These are phyloP conservation scores for Arxiozyma telluris DNA, from an alignment of 1,139 yeast species.

Conservation along the genomic window DNA sequence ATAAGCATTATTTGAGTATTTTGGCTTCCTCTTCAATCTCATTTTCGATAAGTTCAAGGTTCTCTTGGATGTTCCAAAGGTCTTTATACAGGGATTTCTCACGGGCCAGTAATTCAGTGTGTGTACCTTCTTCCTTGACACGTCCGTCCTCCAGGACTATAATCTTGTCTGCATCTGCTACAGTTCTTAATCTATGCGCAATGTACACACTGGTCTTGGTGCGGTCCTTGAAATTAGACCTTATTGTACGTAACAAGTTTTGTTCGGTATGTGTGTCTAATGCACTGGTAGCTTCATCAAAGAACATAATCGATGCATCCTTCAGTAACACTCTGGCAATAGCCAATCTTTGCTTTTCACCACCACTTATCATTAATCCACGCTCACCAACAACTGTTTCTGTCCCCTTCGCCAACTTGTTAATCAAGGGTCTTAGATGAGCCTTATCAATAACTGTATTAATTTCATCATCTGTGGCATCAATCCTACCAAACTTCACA, in stretches of 20 bases:
- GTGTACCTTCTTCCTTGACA: constrained; percentile 85
- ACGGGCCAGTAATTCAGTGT: constrained; percentile 46
- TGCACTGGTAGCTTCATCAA: constrained; percentile 96
- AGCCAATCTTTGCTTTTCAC: constrained; percentile 93
- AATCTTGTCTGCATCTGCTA: constrained; percentile 90
- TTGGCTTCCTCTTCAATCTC: constrained; percentile 12
- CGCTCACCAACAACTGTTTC: constrained; percentile 94
- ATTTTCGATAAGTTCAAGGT: constrained; percentile 44
- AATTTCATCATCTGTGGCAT: constrained; percentile 69
- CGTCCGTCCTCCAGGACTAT: constrained; percentile 73
- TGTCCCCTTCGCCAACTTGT: constrained; percentile 72
- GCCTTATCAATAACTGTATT: constrained; percentile 56
- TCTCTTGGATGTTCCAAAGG: constrained; percentile 90
- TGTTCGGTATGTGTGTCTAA: constrained; percentile 95
- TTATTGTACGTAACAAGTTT: constrained; percentile 63
- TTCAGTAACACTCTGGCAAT: constrained; percentile 81
- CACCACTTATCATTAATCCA: constrained; percentile 98
- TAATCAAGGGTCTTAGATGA: constrained; percentile 53
- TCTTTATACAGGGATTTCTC: constrained; percentile 58
- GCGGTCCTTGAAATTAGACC: constrained; percentile 47
- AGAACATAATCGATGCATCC: constrained; percentile 80
- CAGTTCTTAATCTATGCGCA: constrained; percentile 89
- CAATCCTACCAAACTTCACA: constrained; percentile 74
- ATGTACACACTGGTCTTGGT: constrained; percentile 74
- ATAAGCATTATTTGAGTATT: neutral